These are phyloP conservation scores for Solanum bukasovii DNA, from an alignment of 257 asterid species.

Conservation along the genomic window DNA sequence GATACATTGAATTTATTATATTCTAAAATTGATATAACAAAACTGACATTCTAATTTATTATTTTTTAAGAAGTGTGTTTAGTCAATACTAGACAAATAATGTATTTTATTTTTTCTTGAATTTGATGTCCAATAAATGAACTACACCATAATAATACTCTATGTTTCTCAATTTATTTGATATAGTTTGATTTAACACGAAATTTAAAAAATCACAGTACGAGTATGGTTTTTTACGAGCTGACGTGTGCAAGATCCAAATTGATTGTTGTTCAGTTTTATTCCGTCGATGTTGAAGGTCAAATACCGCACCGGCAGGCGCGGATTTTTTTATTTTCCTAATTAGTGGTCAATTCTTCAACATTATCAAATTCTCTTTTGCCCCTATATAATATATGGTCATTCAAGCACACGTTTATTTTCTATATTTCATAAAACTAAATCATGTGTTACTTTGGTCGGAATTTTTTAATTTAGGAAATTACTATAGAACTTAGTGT, in stretches of 20 bases:
- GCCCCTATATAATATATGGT: not conserved
- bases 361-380: not conserved
- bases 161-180: no score
- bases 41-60: no score
- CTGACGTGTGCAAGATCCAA: not conserved
- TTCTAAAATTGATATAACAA: not conserved
- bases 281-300: not conserved
- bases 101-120: no score
- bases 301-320: not conserved
- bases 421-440: not conserved
- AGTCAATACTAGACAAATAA: not conserved
- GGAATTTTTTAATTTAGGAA: not conserved
- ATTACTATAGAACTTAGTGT: not conserved
- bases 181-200: no score
- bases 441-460: not conserved
- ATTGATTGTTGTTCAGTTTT: not conserved
- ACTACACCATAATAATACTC: not conserved
- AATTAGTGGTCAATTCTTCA: not conserved
- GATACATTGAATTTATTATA: no score
- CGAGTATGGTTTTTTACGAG: not conserved
- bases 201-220: no score
- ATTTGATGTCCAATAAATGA: not conserved
- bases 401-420: not conserved
- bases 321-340: not conserved
- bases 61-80: no score